Evolutionary conservation across 2,329 filamentous ascomycete species (phyloP), one percentile per base, ranked within the genome.

Genomic region (Colletotrichum chlorophyti): DNA sequence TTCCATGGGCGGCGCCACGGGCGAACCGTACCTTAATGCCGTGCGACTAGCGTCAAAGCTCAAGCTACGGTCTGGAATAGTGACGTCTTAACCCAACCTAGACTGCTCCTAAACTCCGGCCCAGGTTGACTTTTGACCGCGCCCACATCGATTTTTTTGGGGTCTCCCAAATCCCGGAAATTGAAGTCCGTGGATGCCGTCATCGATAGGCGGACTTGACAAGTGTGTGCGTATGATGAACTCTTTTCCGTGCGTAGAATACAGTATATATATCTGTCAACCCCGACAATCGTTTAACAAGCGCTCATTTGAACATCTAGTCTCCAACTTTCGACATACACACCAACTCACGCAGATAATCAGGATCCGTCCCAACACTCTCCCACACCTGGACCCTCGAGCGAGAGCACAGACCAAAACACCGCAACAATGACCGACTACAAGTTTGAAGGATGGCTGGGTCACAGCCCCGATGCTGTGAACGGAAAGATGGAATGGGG

Each of bases 401-500:
- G 14, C 40, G 12, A 43, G 12, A 3, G 9, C 4, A 57, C 49
- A 38, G n/a, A n/a, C n/a, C 7, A 5, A 32, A 27, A 27, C 40
- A 37, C n/a, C 35, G 15, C 26, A 24, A 71, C 63, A 61, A 70
- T 74, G 63, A 57, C 68, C 5, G 71, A 76, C 57, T 75, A 77
- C 68, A 79, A 77, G 68, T 83, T 83, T 63, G 70, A 82, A 65
- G 80, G 80, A 37, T 83, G 80, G 80, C 63, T 82, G n/a, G 79
- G 79, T 64, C 68, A 74, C 47, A 69, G 72, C 53, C 64, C 72
- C 11, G 70, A 72, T 2, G 68, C 77, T 17, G 73, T 67, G 59
- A 68, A 83, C 5, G 81, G 81, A 50, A 82, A 83, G 50, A 83
- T 84, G 81, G 68, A 75, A 27, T 84, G 82, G 81, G 74, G 73